Evolutionary conservation across 345 rosid genomes (phyloP).

Genomic region (Salix viminalis): DNA sequence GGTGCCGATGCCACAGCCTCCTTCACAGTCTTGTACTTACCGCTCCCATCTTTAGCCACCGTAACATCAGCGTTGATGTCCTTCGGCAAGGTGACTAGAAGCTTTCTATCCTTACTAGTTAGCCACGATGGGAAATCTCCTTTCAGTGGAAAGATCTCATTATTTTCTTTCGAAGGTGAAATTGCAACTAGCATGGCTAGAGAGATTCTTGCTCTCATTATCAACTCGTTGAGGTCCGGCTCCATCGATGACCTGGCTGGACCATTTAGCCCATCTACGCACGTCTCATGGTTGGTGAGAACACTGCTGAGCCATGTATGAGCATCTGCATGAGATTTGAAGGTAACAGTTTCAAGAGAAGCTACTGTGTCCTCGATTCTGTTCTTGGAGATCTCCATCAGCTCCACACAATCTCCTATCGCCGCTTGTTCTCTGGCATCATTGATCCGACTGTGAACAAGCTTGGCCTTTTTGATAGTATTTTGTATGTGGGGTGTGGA

Average conservation of each 20-base stretch:
- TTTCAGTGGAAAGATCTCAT: background rate
- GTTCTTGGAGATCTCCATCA: constrained; percentile 55
- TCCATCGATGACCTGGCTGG: constrained; percentile 5
- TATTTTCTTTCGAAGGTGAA: background rate
- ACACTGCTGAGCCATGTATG: constrained; percentile 20
- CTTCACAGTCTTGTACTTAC: constrained; percentile 12
- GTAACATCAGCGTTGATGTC: constrained; percentile 10
- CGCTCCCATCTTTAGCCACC: constrained; percentile 25
- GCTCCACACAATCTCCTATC: constrained; percentile 46
- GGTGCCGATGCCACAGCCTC: constrained; percentile 18
- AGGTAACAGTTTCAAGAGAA: constrained; percentile 1
- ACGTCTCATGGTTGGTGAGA: constrained; percentile 21
- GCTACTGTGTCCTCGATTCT: constrained; percentile 21
- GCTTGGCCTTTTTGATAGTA: constrained; percentile 14
- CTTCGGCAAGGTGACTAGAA: background rate
- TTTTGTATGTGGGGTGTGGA: constrained; percentile 24
- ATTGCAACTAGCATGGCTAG: constrained; percentile 13
- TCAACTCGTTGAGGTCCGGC: constrained; percentile 3
- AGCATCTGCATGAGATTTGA: background rate
- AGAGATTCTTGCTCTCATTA: constrained; percentile 4
- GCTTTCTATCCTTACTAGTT: constrained; percentile 3
- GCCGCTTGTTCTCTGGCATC: constrained; percentile 35
- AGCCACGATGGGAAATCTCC: constrained; percentile 19
- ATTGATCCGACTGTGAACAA: constrained; percentile 25
- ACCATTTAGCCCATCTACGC: constrained; percentile 16